Conservation (phyloP, 2,329 filamentous ascomycete genomes). For the Eutypella sp. region DNA sequence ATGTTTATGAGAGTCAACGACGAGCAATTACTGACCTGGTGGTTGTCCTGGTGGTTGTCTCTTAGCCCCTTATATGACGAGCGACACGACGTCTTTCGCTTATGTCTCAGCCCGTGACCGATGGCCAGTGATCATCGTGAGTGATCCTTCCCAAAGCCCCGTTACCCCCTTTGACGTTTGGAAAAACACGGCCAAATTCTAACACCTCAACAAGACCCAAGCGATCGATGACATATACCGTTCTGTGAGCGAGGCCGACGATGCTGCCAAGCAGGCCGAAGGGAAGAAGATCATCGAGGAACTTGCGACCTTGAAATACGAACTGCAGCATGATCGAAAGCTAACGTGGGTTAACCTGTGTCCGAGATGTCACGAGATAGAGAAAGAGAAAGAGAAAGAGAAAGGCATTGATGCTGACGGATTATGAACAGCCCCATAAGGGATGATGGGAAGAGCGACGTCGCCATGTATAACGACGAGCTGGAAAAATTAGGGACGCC, state of each 20-base stretch:
- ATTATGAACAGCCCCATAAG: slow-evolving; percentile 53
- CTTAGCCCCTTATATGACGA: slow-evolving; percentile 70
- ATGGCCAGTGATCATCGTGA: slow-evolving; percentile 90
- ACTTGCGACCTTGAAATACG: slow-evolving; percentile 83
- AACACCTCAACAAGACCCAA: slow-evolving; percentile 58
- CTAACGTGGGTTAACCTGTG: slow-evolving; percentile 57
- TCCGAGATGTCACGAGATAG: neutral
- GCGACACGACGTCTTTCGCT: slow-evolving; percentile 81
- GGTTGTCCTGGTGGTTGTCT: neutral
- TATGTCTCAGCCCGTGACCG: slow-evolving; percentile 77
- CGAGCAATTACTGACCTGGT: slow-evolving; percentile 8
- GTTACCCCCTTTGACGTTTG: slow-evolving; percentile 12
- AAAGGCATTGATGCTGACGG: neutral
- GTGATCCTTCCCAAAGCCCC: slow-evolving; percentile 18
- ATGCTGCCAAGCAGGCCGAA: slow-evolving; percentile 64
- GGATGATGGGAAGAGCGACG: slow-evolving; percentile 73
- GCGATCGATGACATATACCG: slow-evolving; percentile 94
- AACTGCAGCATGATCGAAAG: slow-evolving; percentile 81
- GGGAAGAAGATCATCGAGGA: slow-evolving; percentile 81
- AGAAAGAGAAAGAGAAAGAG: too few species aligned
- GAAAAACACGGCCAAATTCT: too few species aligned
- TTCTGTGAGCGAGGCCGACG: slow-evolving; percentile 53
- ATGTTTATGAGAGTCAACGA: neutral
- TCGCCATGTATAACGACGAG: slow-evolving; percentile 81
- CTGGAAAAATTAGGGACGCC: slow-evolving; percentile 67